Percentiles rank a stretch among this genome's conserved stretches.
phyloP scores from a whole-genome alignment of 768 basidiomycete genomes.

The Calocera cornea region DNA sequence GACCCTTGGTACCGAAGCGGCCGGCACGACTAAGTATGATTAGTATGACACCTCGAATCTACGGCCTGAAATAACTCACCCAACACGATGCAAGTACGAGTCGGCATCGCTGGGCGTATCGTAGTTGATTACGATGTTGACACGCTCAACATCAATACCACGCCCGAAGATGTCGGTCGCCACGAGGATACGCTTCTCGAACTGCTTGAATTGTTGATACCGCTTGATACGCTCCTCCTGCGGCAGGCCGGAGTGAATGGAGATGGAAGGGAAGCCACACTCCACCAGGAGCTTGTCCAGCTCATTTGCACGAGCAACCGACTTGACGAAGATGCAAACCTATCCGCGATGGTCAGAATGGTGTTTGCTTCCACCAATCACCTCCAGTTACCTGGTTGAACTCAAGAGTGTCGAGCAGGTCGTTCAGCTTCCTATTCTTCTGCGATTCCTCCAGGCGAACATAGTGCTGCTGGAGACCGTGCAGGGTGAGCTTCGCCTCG shows the following conservation, averaged over 20 bases:
- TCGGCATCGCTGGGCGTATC: constrained; percentile 95
- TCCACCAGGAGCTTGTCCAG: constrained; percentile 89
- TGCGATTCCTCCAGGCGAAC: constrained; percentile 89
- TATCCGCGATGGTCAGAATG: constrained; percentile 21
- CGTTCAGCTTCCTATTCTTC: constrained; percentile 96
- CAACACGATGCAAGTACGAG: constrained; percentile 96
- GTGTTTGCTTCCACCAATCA: neutral
- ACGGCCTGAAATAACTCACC: constrained; percentile 34
- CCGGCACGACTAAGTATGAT: constrained; percentile 65
- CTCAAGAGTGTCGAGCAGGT: constrained; percentile 85
- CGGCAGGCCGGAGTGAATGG: constrained; percentile 84
- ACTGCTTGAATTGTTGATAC: constrained; percentile 96
- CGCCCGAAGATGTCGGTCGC: constrained; percentile 99
- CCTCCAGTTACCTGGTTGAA: constrained; percentile 74
- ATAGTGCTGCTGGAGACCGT: constrained; percentile 97
- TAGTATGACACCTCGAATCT: constrained; percentile 2
- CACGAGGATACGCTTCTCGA: constrained; percentile 97
- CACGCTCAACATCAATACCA: constrained; percentile 98
- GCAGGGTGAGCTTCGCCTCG: constrained; percentile 94
- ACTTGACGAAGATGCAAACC: constrained; percentile 99
- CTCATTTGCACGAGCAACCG: constrained; percentile 90
- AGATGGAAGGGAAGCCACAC: constrained; percentile 97
- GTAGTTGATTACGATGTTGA: constrained; percentile 99
- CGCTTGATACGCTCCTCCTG: constrained; percentile 95
- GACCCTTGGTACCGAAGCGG: constrained; percentile 98